Conservation (phyloP, 2,329 filamentous ascomycete species). For the Sclerotinia borealis region DNA sequence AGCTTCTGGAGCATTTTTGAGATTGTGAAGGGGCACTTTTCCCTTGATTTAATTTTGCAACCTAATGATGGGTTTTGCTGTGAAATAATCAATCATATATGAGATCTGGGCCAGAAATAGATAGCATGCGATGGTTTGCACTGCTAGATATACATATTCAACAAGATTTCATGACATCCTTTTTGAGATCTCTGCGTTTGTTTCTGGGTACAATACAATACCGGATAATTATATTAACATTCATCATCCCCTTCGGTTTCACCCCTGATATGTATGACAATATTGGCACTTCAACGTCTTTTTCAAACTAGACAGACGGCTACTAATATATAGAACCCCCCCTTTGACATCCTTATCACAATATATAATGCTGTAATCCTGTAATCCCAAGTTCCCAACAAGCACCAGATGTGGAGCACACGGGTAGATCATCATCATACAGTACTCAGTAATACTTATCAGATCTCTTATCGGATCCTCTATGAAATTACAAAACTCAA, state of each 20-base stretch:
- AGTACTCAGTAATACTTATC: no score
- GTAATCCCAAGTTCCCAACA: no score
- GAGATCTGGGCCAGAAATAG: not conserved
- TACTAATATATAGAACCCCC: not conserved
- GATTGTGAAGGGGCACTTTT: not conserved
- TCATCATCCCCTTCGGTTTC: not conserved
- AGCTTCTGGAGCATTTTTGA: not conserved
- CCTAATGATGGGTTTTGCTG: not conserved
- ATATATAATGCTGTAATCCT: no score
- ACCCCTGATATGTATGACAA: not conserved
- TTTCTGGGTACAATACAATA: not conserved
- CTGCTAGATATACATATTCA: not conserved
- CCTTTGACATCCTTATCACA: not conserved
- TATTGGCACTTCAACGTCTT: not conserved
- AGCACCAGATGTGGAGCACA: not conserved
- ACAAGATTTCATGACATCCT: not conserved
- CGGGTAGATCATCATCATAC: not conserved
- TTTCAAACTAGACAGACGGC: no score
- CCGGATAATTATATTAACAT: not conserved
- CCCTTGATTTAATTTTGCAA: not conserved
- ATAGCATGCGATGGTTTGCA: not conserved
- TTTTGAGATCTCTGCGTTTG: not conserved
- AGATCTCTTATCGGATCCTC: not conserved
- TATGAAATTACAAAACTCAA: not conserved
- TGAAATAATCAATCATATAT: not conserved